These are phyloP conservation scores for Chaetoceros tenuissimus DNA, from an alignment of 108 stramenopile species.

Conservation along the genomic window DNA sequence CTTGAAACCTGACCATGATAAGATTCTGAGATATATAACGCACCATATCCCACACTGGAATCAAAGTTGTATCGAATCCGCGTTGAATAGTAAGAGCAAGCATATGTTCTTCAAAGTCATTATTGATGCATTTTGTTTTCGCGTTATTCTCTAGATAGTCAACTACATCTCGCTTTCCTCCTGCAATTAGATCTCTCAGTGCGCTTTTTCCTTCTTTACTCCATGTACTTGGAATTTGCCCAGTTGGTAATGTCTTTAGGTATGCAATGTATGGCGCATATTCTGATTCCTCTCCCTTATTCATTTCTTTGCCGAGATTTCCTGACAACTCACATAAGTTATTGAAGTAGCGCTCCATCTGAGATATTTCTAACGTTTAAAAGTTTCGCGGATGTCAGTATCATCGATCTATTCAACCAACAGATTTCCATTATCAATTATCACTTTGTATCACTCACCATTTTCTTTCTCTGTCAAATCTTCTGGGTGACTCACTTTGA, in stretches of 20 bases:
- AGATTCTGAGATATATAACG: neutral
- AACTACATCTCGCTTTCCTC: neutral
- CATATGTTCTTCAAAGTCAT: constrained; percentile 6
- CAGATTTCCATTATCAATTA: neutral
- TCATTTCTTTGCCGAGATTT: constrained; percentile 25
- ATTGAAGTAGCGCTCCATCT: neutral
- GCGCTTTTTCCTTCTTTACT: constrained; percentile 11
- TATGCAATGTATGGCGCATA: constrained; percentile 66
- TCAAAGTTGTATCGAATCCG: neutral
- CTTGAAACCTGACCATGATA: neutral
- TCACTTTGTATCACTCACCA: neutral
- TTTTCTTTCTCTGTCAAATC: neutral
- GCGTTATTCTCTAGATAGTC: constrained; percentile 3
- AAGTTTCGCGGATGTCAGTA: neutral
- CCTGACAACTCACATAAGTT: constrained; percentile 15
- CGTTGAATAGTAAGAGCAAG: neutral
- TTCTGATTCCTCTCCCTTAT: constrained; percentile 35
- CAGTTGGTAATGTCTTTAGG: constrained; percentile 29
- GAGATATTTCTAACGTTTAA: neutral
- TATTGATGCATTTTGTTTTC: neutral
- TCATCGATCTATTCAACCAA: neutral
- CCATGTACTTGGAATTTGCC: constrained; percentile 34
- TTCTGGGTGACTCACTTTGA: constrained; percentile 5
- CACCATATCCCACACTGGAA: constrained; percentile 12
- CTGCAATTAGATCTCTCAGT: neutral